Evolutionary conservation across 106 monocot species (phyloP).

Genomic region (Ottelia alismoides): DNA sequence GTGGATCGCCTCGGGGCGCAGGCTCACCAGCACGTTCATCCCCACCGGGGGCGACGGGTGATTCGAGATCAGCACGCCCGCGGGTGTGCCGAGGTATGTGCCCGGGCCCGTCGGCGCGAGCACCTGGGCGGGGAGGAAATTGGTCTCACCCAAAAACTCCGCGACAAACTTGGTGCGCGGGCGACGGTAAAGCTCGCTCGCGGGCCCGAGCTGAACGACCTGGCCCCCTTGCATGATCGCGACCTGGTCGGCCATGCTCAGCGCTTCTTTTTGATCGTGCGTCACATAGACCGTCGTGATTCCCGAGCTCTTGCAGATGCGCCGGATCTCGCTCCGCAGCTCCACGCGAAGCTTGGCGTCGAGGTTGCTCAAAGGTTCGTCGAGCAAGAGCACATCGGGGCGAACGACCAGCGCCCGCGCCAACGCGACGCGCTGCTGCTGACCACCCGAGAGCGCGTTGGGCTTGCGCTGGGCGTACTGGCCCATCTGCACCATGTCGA

Average conservation of each 20-base stretch:
- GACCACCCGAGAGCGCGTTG: background rate
- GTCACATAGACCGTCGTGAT: background rate
- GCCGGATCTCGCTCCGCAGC: background rate
- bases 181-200: background rate
- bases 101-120: too few relatives aligned
- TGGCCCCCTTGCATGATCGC: background rate
- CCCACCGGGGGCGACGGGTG: too few relatives aligned
- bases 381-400: background rate
- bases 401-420: background rate
- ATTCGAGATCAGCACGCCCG: too few relatives aligned
- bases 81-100: too few relatives aligned
- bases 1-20: too few relatives aligned
- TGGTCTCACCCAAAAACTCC: background rate
- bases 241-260: background rate
- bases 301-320: background rate
- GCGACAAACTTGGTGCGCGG: background rate
- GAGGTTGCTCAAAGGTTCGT: background rate
- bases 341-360: background rate
- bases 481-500: background rate
- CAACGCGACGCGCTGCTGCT: background rate
- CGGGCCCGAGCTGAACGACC: background rate
- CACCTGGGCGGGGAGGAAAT: too few relatives aligned
- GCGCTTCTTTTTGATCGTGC: background rate
- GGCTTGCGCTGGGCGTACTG: background rate
- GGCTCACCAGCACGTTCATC: too few relatives aligned